Conservation (phyloP, 208 protist genomes). For the Blastocrithidia nonstop region DNA sequence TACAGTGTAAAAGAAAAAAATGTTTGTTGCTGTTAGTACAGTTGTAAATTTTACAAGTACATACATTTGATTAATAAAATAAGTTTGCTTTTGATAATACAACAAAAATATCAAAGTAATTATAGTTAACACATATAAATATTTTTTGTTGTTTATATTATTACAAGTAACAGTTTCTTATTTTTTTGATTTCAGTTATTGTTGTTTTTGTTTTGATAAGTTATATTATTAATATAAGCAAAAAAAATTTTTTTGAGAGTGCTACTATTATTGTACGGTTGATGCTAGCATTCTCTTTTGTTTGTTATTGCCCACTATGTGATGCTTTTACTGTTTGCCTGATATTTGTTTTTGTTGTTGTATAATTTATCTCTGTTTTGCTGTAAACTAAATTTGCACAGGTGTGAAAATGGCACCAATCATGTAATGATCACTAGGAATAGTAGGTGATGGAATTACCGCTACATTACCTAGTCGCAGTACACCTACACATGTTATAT, state of each 20-base stretch:
- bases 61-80: constrained; percentile 1
- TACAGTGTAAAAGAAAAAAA: background rate
- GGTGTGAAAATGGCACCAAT: constrained; percentile 46
- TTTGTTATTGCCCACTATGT: too few species aligned
- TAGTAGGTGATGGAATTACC: constrained; percentile 29
- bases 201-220: too few species aligned
- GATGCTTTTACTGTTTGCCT: background rate
- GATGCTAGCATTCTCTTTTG: too few species aligned
- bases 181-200: too few species aligned
- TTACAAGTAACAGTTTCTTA: too few species aligned
- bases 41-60: background rate
- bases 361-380: background rate
- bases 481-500: constrained; percentile 37
- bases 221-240: too few species aligned
- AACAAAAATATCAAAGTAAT: constrained; percentile 7
- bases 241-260: too few species aligned
- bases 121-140: constrained; percentile 2
- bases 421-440: constrained; percentile 79
- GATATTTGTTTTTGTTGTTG: constrained; percentile 5
- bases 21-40: constrained; percentile 5
- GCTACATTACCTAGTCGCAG: constrained; percentile 25
- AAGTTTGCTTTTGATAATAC: background rate
- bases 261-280: too few species aligned
- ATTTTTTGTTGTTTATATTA: too few species aligned
- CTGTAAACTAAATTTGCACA: too few species aligned